Evolutionary conservation across 306 rosid species (phyloP), one percentile per base, ranked within the genome.

Genomic region (Sophora flavescens): DNA sequence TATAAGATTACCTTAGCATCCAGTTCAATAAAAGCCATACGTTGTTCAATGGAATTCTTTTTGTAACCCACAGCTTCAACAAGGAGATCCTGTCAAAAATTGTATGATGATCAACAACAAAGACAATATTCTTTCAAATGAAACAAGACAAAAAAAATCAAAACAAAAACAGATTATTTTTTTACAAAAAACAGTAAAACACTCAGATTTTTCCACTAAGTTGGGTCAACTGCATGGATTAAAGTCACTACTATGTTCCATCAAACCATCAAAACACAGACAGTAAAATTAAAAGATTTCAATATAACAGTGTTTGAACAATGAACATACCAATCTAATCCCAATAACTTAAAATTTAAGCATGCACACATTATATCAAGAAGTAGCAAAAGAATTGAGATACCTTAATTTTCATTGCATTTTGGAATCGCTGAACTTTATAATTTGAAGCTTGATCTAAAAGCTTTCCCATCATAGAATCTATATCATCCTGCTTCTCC

Each of bases 391-490:
- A 63, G 57, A 63, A 11, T 22, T 15, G 67, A 60, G 52, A 53
- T 39, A 92, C 98, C 97, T 92, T 95, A 78, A 90, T 80, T 87
- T 89, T 78, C 28, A 86, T 88, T 38, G 81, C 89, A 60, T 84
- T 82, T 45, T 33, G 83, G 78, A 89, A 89, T 12, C 97, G 89
- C 63, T 84, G 81, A 79, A 73, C 75, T 50, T 84, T 89, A 76
- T 48, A 83, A 36, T 84, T 86, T 74, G 73, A 82, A 67, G 89
- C 91, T 74, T 92, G 83, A 59, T 90, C 91, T 66, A 67, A 87
- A 77, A 92, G 90, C 89, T 90, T 90, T 2, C 84, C 85, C 78
- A 92, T 67, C 83, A 42, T 70, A 50, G 88, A 71, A 74, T 90
- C 93, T 47, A 88, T 41, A 74, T 90, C 96, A 72, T 70, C 90